Evolutionary conservation across 371 early-diverging fungal species (phyloP).

Genomic region (Syncephalis fuscata): DNA sequence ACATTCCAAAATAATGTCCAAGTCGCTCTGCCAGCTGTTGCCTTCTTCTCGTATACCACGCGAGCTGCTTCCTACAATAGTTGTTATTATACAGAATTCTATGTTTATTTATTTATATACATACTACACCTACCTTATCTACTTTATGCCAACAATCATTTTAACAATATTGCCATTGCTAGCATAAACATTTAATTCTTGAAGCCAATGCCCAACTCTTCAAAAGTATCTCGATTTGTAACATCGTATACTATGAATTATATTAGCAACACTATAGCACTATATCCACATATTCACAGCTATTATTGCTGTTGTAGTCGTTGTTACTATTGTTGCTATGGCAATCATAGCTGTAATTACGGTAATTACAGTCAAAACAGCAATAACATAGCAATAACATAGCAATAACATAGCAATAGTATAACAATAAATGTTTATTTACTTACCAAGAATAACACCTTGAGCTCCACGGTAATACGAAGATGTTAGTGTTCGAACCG

Average conservation of each 20-base stretch:
- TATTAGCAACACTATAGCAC: neutral
- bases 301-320: no score
- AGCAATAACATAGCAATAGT: no score
- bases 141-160: conserved; percentile 95
- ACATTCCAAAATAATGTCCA: conserved; percentile 88
- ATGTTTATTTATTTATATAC: no score
- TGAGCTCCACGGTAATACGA: conserved; percentile 99
- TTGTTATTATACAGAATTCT: no score
- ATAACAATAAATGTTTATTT: no score
- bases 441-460: conserved; percentile 85
- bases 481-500: conserved; percentile 97
- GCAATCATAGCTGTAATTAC: no score
- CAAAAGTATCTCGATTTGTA: conserved; percentile 81
- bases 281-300: no score
- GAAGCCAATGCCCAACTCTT: conserved; percentile 85
- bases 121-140: conserved; percentile 81
- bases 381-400: no score
- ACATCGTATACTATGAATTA: conserved; percentile 79
- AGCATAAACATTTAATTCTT: conserved; percentile 86
- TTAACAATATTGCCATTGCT: conserved; percentile 72
- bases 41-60: conserved; percentile 78
- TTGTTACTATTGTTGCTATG: no score
- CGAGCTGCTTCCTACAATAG: conserved; percentile 60
- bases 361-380: no score
- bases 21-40: conserved; percentile 63